Conservation (phyloP, 768 basidiomycete species). For the Phylloporus sp. region DNA sequence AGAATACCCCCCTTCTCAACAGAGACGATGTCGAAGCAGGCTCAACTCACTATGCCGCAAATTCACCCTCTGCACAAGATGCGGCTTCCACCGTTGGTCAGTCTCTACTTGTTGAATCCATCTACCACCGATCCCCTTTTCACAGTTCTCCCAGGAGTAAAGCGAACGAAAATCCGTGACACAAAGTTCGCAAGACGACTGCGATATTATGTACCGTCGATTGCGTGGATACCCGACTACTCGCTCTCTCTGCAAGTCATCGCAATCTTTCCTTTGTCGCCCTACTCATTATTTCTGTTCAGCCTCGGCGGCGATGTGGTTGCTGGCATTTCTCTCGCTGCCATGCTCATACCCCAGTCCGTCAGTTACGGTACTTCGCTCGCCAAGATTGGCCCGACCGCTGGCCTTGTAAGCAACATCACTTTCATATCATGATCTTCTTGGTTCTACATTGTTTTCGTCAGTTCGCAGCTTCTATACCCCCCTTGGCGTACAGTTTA, state of each 20-base stretch:
- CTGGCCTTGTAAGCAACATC: constrained; percentile 63
- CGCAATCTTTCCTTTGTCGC: neutral
- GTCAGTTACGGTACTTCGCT: constrained; percentile 90
- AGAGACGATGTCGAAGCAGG: constrained; percentile 26
- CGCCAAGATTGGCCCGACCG: constrained; percentile 77
- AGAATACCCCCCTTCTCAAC: constrained; percentile 22
- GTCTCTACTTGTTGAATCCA: neutral
- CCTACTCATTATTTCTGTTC: constrained; percentile 1
- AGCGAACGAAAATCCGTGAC: constrained; percentile 16
- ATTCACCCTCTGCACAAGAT: constrained; percentile 11
- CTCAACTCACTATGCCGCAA: constrained; percentile 17
- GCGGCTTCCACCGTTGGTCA: constrained; percentile 19
- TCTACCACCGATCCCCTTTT: neutral
- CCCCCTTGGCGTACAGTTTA: constrained; percentile 85
- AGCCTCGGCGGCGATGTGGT: constrained; percentile 70
- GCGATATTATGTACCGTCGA: constrained; percentile 74
- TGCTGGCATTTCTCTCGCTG: constrained; percentile 81
- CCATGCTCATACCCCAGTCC: constrained; percentile 80
- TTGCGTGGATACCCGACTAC: constrained; percentile 77
- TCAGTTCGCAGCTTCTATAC: constrained; percentile 81
- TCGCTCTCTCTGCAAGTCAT: constrained; percentile 55
- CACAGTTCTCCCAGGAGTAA: constrained; percentile 10
- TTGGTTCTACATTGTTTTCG: neutral
- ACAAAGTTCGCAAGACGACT: constrained; percentile 44
- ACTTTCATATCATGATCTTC: neutral